These are phyloP conservation scores for Ambrosiella beaveri DNA, from an alignment of 2,329 filamentous ascomycete species.

Conservation along the genomic window DNA sequence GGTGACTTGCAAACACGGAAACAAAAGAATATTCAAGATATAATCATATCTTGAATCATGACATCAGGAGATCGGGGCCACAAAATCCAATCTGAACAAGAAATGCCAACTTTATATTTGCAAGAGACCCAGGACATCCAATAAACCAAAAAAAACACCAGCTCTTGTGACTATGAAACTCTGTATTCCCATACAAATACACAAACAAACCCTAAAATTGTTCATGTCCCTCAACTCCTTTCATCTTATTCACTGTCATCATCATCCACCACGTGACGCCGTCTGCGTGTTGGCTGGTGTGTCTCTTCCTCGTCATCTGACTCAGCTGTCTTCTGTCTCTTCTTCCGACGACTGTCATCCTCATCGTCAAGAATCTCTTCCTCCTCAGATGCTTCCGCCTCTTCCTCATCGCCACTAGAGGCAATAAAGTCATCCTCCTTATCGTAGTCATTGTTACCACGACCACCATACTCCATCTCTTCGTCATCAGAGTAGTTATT, in stretches of 20 bases:
- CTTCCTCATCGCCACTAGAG: constrained; percentile 54
- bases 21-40: too few relatives aligned
- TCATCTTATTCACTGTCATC: constrained; percentile 37
- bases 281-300: constrained; percentile 33
- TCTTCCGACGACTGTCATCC: constrained; percentile 25
- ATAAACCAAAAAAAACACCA: not conserved
- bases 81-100: too few relatives aligned
- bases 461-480: constrained; percentile 43
- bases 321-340: constrained; percentile 34
- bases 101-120: not conserved
- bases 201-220: not conserved
- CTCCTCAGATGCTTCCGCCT: constrained; percentile 45
- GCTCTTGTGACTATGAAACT: not conserved
- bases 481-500: constrained; percentile 47
- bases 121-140: not conserved
- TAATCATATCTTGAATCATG: too few relatives aligned
- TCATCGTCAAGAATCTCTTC: constrained; percentile 42
- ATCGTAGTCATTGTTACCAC: constrained; percentile 61
- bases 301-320: constrained; percentile 34
- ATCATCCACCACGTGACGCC: constrained; percentile 36
- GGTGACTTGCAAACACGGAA: too few relatives aligned
- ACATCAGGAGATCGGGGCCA: too few relatives aligned
- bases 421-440: constrained; percentile 66
- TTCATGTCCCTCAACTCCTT: not conserved
- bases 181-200: not conserved